Base-by-base conservation (phyloP, 768 basidiomycete species). In the Grammothele lineata region DNA sequence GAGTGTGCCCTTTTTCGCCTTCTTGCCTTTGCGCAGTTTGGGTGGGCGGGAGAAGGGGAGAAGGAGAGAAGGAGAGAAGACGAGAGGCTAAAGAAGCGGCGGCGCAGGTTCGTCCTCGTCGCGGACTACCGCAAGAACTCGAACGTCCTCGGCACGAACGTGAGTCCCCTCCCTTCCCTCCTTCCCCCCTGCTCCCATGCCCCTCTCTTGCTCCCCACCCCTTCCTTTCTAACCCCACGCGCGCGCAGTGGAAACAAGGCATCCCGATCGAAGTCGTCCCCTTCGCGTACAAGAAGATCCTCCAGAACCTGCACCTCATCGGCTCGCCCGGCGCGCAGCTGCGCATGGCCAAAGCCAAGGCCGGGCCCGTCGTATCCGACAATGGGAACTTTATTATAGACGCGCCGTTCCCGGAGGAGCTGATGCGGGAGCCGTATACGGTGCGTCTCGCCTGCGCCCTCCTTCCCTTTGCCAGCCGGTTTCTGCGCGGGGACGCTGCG, bases 361-460 rank as follows among this genome's bases (percentile, higher is more conserved):
- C 94, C 37, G 95, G 96, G 8, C 96, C 95, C 10, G 90, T 99
- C 34, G 95, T 99, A 15, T 79, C 90, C 4, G 96, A 99, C 65
- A 99, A 99, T 57, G 91, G 92, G 18, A 97, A 96, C 69, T 98
- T 99, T 65, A 77, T 97, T 56, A 95, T 99, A 55, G 96, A 99
- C 60, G 96, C 96, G 14, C 91, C 92, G 1, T 98, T 97, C 68
- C 70, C 78, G 12, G 73, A 70, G 46, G 78, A 83, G 30, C 61
- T 74, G 58, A 84, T 95, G 76, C 62, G 68, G 54, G 72, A 88
- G 26, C 89, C 92, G 1, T 70, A 70, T 35, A 68, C 68, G 49
- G 87, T 92, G 30, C 51, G 65, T 61, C 4, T 32, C 37, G 17
- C 37, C 37, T 37, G 17, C 19, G 24, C 15, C 12, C 30, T 1